Base-by-base conservation (phyloP, 208 protist species). In the Leptomonas seymouri region DNA sequence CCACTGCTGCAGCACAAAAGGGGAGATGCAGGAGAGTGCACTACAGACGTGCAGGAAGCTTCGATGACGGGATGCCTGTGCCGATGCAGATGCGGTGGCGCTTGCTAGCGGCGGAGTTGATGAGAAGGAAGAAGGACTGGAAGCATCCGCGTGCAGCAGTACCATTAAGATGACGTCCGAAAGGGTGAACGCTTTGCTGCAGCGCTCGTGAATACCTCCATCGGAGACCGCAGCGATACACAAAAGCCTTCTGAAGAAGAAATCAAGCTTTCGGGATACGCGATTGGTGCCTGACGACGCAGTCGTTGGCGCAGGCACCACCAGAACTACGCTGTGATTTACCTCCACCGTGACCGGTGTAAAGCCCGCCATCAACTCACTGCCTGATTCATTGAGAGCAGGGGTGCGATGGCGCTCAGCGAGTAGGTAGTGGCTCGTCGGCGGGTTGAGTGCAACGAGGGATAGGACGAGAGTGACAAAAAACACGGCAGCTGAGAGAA, bases 1-100 rank as follows among this genome's bases (percentile, higher is more conserved):
- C 70, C 70, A 75, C 70, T 75, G 60, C 54, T 75, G 70, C 5
- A 56, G 42, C 11, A 75, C 51, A 31, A 57, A 75, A 16, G 70
- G 70, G 0, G 45, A 50, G 25, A 30, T 50, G 30, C 70, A 75
- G n/a, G 70, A 9, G 15, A 56, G 23, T 3, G 70, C 51, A 27
- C 70, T 75, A 54, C 70, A 75, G 9, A 67, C 42, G 21, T 75
- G 70, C 51, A 75, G 16, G 21, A 75, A 59, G 14, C 41, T 56
- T 25, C 45, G 59, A 18, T 45, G 60, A 8, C 45, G 70, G 5
- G 25, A 15, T 27, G 54, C 28, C 12, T 3, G n/a, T 18, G 39
- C 2, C 23, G 21, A 7, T n/a, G 64, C 45, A 18, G 1, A 21
- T 11, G 2, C 39, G 39, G 7, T 44, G 16, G 44, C 44, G 44